Evolutionary conservation across 2,329 filamentous ascomycete species (phyloP).

Genomic region (Trichoderma breve): DNA sequence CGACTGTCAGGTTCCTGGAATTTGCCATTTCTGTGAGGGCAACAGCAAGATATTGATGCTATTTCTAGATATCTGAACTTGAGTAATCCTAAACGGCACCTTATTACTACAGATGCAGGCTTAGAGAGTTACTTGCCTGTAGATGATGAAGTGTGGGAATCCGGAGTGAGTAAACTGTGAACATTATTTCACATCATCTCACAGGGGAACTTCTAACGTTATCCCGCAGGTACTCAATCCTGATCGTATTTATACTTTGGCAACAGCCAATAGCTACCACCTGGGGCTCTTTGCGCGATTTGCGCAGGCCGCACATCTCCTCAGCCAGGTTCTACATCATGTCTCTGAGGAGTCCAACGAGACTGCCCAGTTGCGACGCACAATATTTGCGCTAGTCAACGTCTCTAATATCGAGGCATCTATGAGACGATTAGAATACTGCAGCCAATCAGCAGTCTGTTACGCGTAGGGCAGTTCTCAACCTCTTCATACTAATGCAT

Average conservation of each 20-base stretch:
- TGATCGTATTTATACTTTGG: conserved; percentile 3
- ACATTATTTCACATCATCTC: too few relatives aligned
- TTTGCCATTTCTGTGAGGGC: neutral
- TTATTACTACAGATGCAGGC: conserved; percentile 19
- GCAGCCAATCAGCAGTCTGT: conserved; percentile 15
- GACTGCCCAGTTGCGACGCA: conserved; percentile 17
- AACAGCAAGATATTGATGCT: neutral
- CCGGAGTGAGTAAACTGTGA: neutral
- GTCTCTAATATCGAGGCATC: conserved; percentile 9
- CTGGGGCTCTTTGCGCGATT: conserved; percentile 20
- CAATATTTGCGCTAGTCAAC: conserved; percentile 17
- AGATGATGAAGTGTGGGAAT: conserved; percentile 19
- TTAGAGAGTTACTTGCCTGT: conserved; percentile 17
- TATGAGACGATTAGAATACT: conserved; percentile 15
- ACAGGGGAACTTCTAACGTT: neutral
- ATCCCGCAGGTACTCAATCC: neutral
- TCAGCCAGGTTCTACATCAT: conserved; percentile 16
- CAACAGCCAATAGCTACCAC: conserved; percentile 11
- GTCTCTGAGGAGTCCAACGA: neutral
- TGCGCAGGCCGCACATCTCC: conserved; percentile 17
- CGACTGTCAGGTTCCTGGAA: neutral
- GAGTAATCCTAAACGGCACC: conserved; percentile 9
- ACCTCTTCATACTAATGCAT: too few relatives aligned
- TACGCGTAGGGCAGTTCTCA: neutral
- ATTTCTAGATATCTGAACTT: conserved; percentile 16